These are phyloP conservation scores for Pelagophyceae sp. DNA, from an alignment of 352 stramenopile genomes.

Conservation along the genomic window DNA sequence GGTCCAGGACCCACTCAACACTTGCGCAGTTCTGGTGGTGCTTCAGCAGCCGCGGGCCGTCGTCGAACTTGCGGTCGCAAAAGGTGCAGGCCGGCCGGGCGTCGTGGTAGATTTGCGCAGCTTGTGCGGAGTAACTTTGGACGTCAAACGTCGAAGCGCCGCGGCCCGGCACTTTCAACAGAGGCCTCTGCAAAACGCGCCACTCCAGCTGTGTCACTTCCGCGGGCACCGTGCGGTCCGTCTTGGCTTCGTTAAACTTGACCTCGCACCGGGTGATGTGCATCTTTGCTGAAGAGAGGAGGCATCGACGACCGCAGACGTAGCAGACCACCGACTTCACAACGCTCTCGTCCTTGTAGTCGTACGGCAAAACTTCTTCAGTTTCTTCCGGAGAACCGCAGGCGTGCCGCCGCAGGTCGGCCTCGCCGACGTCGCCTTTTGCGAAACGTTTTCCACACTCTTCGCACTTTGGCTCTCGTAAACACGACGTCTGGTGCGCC, in stretches of 20 bases:
- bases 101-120: not conserved
- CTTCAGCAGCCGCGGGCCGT: not conserved
- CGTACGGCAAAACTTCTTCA: not conserved
- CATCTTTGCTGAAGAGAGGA: not conserved
- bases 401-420: not conserved
- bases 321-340: constrained; percentile 7
- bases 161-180: not conserved
- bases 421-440: not conserved
- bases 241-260: not conserved
- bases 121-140: constrained; percentile 1
- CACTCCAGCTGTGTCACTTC: not conserved
- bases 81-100: not conserved
- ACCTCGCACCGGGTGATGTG: not conserved
- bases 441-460: not conserved
- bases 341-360: not conserved
- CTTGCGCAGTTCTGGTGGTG: not conserved
- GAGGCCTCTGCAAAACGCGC: not conserved
- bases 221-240: not conserved
- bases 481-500: not conserved
- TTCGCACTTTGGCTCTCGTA: not conserved
- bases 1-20: not conserved
- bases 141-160: not conserved
- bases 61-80: not conserved
- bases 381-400: no score
- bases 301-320: constrained; percentile 10